Evolutionary conservation across 1,139 yeast genomes (phyloP), one percentile per base, ranked within the genome.

Genomic region (Yamadazyma epiphylla): DNA sequence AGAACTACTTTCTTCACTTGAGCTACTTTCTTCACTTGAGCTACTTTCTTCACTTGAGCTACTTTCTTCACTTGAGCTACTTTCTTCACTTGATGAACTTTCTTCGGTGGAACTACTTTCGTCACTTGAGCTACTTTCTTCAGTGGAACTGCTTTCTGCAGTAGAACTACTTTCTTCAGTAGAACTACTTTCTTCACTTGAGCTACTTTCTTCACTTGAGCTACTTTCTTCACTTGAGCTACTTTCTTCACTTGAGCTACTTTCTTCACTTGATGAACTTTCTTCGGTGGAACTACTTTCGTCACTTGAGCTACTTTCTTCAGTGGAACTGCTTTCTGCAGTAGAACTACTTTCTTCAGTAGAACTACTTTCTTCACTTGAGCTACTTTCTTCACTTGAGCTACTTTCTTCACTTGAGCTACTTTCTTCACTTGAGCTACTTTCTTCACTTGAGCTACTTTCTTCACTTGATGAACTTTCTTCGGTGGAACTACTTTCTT

Each of bases 361-460:
- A n/a, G n/a, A n/a, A n/a, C n/a, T n/a, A n/a, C n/a, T n/a, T n/a
- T n/a, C 41, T 20, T 17, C 42, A 19, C 33, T 38, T 10, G 41
- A 28, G 6, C 35, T 26, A 10, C 19, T 15, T 14, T 16, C 27
- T 11, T 20, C 35, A 25, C 17, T 22, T 5, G 35, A 25, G 2
- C 25, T 17, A 12, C 11, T 11, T 15, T 32, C 15, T 12, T 36
- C 19, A 14, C 39, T 10, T 15, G 39, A 17, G 15, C 33, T 21
- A n/a, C n/a, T n/a, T n/a, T n/a, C n/a, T 15, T 35, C 13, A 15
- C 33, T 13, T 5, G 42, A 21, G 7, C 29, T 24, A 15, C 38
- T 22, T n/a, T n/a, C n/a, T n/a, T n/a, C n/a, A n/a, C n/a, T n/a
- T n/a, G n/a, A n/a, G n/a, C n/a, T n/a, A n/a, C n/a, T n/a, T n/a